A percentile compares a stretch with the other conserved stretches of the same genome.
Evolutionary conservation across 2,329 filamentous ascomycete species (phyloP).

Genomic region (Zasmidium citrigriseum): DNA sequence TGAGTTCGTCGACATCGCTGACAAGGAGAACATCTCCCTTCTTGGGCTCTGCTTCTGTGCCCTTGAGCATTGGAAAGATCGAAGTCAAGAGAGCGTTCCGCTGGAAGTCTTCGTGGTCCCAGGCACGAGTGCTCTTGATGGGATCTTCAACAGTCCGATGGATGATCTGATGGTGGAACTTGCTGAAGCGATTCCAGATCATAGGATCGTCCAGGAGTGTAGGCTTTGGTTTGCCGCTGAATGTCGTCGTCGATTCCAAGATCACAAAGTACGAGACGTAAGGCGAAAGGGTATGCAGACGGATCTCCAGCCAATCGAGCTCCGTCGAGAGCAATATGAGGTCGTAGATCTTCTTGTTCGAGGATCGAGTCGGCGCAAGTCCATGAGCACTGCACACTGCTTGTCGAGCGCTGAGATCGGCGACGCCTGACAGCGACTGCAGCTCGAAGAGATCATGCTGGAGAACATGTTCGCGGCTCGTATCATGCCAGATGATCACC

Average conservation of each 20-base stretch:
- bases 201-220: constrained; percentile 50
- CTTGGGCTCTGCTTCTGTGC: constrained; percentile 41
- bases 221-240: constrained; percentile 58
- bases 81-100: constrained; percentile 61
- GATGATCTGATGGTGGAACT: constrained; percentile 62
- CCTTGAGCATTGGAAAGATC: constrained; percentile 53
- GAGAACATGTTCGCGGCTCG: not conserved
- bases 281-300: constrained; percentile 58
- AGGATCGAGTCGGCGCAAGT: constrained; percentile 1
- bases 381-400: constrained; percentile 10
- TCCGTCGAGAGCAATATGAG: constrained; percentile 64
- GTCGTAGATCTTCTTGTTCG: constrained; percentile 57
- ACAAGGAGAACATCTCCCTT: constrained; percentile 60
- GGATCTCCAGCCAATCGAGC: constrained; percentile 66
- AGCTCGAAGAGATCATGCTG: not conserved
- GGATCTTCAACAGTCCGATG: constrained; percentile 54
- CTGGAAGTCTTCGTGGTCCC: constrained; percentile 55
- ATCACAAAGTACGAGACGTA: constrained; percentile 67
- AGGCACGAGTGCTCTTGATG: constrained; percentile 43
- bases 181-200: constrained; percentile 53
- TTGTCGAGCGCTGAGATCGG: not conserved
- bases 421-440: not conserved
- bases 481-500: not conserved
- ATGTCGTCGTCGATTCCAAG: constrained; percentile 60
- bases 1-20: constrained; percentile 64